Conservation (phyloP, 345 rosid species). For the Populus nigra region DNA sequence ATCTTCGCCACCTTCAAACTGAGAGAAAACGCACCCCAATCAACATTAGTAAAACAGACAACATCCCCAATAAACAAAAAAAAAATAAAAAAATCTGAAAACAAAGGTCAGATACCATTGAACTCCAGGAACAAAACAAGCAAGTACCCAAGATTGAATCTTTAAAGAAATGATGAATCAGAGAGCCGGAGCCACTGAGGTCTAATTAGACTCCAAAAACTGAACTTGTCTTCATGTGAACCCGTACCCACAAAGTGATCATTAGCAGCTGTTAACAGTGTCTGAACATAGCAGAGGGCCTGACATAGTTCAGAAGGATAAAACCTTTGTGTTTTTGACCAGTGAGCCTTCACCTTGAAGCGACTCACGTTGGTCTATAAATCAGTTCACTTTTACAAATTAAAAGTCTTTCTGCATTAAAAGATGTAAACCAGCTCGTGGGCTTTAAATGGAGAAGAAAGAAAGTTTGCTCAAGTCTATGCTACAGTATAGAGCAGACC, state of each 20-base stretch:
- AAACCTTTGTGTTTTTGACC: conserved; percentile 44
- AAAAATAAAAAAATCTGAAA: conserved; percentile 6
- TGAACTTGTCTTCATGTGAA: conserved; percentile 28
- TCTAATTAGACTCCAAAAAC: conserved; percentile 22
- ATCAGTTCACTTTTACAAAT: conserved; percentile 31
- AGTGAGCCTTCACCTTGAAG: conserved; percentile 40
- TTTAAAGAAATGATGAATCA: conserved; percentile 16
- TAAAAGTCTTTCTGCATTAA: conserved; percentile 43
- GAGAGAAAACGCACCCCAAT: conserved; percentile 31
- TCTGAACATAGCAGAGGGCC: conserved; percentile 25
- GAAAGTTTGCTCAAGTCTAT: conserved; percentile 22
- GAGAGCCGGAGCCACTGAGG: conserved; percentile 4
- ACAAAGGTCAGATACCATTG: conserved; percentile 27
- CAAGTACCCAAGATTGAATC: conserved; percentile 13
- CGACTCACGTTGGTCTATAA: conserved; percentile 12
- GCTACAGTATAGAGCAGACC: conserved; percentile 4
- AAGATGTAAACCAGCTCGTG: conserved; percentile 52
- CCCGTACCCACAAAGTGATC: conserved; percentile 26
- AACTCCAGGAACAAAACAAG: conserved; percentile 19
- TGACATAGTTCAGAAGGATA: conserved; percentile 27
- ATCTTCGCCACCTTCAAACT: conserved; percentile 48
- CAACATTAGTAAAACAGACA: conserved; percentile 16
- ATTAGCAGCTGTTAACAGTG: conserved; percentile 29
- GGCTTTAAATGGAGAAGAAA: conserved; percentile 40
- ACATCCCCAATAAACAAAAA: conserved; percentile 8